These are phyloP conservation scores for Hypoxylon sp. DNA, from an alignment of 2,329 filamentous ascomycete species.

Conservation along the genomic window DNA sequence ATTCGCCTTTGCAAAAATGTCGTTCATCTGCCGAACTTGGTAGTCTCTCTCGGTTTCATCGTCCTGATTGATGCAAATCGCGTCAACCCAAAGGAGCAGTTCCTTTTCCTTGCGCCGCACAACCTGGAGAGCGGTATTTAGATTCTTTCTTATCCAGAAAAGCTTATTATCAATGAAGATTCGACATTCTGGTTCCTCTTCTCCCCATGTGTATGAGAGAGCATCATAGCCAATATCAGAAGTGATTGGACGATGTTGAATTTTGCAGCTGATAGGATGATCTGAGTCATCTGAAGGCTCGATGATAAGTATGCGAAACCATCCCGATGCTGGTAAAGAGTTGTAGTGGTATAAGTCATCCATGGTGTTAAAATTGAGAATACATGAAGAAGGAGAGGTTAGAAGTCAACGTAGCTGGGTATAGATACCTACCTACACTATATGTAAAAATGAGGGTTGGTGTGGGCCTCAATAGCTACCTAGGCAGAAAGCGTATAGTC, in stretches of 20 bases:
- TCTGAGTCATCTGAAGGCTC: background rate
- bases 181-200: background rate
- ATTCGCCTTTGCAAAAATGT: background rate
- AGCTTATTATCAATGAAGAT: background rate
- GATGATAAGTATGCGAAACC: background rate
- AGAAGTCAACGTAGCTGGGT: background rate
- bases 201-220: conserved; percentile 1
- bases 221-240: background rate
- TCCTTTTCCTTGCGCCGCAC: background rate
- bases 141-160: conserved; percentile 6
- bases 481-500: background rate
- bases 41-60: background rate
- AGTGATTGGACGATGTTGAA: background rate
- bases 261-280: background rate
- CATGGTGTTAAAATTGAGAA: background rate
- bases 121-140: background rate
- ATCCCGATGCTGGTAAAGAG: background rate
- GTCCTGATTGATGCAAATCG: background rate
- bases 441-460: background rate
- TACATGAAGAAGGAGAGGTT: background rate
- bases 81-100: conserved; percentile 1
- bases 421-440: background rate
- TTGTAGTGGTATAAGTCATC: background rate
- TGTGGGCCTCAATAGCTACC: background rate
- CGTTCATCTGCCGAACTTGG: conserved; percentile 1